A percentile compares a stretch with the other conserved stretches of the same genome.
Conservation (phyloP, 2,329 filamentous ascomycete genomes). For the Aspergillus niger region DNA sequence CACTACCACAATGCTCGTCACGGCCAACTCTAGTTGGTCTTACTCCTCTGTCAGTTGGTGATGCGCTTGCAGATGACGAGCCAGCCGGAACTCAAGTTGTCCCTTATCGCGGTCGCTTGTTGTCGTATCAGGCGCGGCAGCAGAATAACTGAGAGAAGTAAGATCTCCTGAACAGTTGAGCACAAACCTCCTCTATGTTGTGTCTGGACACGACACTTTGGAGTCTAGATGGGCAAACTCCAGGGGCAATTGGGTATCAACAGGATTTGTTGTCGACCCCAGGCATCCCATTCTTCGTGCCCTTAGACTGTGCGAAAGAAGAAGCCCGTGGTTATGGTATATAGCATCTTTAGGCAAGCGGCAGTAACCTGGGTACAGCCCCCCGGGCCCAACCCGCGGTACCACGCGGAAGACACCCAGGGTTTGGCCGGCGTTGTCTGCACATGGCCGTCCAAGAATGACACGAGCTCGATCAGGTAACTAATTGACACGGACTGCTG, state of each 20-base stretch:
- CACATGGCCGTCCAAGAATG: constrained; percentile 9
- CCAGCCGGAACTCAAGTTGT: constrained; percentile 8
- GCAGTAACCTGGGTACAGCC: background rate
- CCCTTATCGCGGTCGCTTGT: constrained; percentile 16
- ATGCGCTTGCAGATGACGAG: constrained; percentile 15
- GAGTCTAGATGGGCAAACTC: background rate
- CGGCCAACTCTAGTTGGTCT: constrained; percentile 1
- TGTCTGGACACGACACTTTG: background rate
- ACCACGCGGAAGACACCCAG: constrained; percentile 25
- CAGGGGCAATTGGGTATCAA: background rate
- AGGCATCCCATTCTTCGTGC: background rate
- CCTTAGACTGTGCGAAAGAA: background rate
- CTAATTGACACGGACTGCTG: background rate
- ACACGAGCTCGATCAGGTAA: background rate
- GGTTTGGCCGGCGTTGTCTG: constrained; percentile 16
- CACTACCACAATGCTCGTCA: background rate
- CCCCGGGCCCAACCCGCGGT: constrained; percentile 17
- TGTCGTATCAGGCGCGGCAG: constrained; percentile 9
- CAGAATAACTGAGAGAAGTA: constrained; percentile 3
- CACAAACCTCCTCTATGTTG: background rate
- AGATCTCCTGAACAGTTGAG: background rate
- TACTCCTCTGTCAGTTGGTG: constrained; percentile 9
- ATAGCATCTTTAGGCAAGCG: background rate
- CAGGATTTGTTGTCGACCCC: background rate
- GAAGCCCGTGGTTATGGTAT: background rate